These are phyloP conservation scores for Huntiella bhutanensis DNA, from an alignment of 2,329 filamentous ascomycete species.

Conservation along the genomic window DNA sequence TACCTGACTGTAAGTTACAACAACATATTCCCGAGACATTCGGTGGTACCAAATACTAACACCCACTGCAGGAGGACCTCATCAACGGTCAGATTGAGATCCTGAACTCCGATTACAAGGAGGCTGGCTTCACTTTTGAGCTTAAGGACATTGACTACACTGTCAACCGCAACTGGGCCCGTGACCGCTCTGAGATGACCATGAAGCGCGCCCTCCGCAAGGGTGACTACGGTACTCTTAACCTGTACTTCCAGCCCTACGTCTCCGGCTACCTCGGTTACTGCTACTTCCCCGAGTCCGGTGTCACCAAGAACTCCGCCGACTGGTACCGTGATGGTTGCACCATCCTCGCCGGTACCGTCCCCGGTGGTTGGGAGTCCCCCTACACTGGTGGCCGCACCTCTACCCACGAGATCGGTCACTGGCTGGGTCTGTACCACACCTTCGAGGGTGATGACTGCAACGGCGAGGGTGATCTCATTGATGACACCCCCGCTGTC, in stretches of 20 bases:
- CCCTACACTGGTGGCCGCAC: slow-evolving; percentile 20
- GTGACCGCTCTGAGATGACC: slow-evolving; percentile 20
- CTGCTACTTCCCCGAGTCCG: slow-evolving; percentile 26
- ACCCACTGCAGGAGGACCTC: slow-evolving; percentile 17
- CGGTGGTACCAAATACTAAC: neutral
- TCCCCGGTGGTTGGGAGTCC: slow-evolving; percentile 20
- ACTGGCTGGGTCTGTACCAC: slow-evolving; percentile 30
- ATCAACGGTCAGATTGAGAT: slow-evolving; percentile 24
- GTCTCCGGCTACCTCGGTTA: slow-evolving; percentile 24
- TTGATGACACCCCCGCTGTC: slow-evolving; percentile 24
- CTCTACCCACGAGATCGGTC: slow-evolving; percentile 25
- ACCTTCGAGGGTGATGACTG: slow-evolving; percentile 26
- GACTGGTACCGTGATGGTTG: slow-evolving; percentile 24
- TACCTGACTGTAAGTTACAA: slow-evolving; percentile 20
- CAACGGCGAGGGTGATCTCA: slow-evolving; percentile 19
- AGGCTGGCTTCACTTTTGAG: slow-evolving; percentile 26
- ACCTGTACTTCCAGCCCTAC: slow-evolving; percentile 20
- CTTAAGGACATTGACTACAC: slow-evolving; percentile 25
- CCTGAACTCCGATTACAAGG: slow-evolving; percentile 26
- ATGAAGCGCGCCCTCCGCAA: slow-evolving; percentile 29
- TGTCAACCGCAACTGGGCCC: slow-evolving; percentile 28
- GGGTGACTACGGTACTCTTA: slow-evolving; percentile 24
- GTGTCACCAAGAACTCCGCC: slow-evolving; percentile 16
- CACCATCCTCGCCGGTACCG: slow-evolving; percentile 19
- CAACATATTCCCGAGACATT: neutral